These are phyloP conservation scores for Prunus armeniaca DNA, from an alignment of 306 rosid species.

Conservation along the genomic window DNA sequence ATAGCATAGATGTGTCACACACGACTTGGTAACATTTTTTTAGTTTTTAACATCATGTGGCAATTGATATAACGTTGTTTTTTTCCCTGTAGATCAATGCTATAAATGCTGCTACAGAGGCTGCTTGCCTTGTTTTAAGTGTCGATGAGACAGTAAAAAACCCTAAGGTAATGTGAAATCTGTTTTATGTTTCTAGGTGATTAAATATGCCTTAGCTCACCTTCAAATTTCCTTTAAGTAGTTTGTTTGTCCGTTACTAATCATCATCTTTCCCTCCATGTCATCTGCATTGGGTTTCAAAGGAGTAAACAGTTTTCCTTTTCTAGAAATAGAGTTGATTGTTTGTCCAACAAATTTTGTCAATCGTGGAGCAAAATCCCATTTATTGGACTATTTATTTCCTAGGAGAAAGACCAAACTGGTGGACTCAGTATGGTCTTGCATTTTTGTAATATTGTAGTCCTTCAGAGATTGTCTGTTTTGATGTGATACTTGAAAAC, in stretches of 20 bases:
- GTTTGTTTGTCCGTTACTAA: neutral
- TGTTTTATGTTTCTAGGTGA: neutral
- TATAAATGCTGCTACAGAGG: conserved; percentile 97
- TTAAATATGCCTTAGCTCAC: neutral
- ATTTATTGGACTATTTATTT: neutral
- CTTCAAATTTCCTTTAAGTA: neutral
- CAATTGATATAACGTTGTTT: neutral
- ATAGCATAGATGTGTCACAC: neutral
- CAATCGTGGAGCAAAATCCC: too few relatives aligned
- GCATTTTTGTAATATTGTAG: neutral
- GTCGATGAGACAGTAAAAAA: conserved; percentile 96
- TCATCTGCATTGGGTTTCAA: too few relatives aligned
- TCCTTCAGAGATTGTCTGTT: neutral
- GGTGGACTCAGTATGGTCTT: neutral
- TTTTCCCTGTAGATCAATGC: conserved; percentile 77
- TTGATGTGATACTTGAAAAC: neutral
- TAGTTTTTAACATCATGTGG: conserved; percentile 18
- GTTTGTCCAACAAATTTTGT: neutral
- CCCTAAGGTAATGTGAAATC: conserved; percentile 65
- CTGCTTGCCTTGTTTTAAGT: conserved; percentile 89
- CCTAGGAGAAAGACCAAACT: neutral
- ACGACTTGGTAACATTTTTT: neutral
- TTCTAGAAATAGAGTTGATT: neutral
- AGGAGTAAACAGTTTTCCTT: neutral
- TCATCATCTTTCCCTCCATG: neutral